A percentile compares a stretch with the other conserved stretches of the same genome.
These are phyloP conservation scores for Chimonanthus salicifolius DNA, from an alignment of 164 flowering plant species.

Conservation along the genomic window DNA sequence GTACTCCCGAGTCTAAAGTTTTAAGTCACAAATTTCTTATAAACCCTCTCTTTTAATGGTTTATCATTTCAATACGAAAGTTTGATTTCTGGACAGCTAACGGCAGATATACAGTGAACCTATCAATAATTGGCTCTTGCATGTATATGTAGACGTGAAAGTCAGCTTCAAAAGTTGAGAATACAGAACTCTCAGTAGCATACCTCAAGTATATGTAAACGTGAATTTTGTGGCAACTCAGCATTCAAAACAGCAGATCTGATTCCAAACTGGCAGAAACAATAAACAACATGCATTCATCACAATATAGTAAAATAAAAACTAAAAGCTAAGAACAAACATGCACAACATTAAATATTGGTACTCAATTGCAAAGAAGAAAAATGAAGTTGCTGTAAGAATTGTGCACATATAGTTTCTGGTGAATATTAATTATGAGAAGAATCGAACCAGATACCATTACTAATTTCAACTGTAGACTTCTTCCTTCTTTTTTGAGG, in stretches of 20 bases:
- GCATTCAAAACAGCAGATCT: conserved; percentile 85
- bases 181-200: neutral
- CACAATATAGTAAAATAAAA: neutral
- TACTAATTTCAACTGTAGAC: neutral
- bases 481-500: too few relatives aligned
- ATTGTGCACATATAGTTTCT: neutral
- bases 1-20: too few relatives aligned
- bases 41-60: too few relatives aligned
- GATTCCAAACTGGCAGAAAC: conserved; percentile 71
- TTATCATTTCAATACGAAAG: too few relatives aligned
- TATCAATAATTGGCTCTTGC: too few relatives aligned
- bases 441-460: neutral
- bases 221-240: conserved; percentile 96
- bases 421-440: neutral
- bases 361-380: neutral
- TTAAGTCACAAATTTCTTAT: too few relatives aligned
- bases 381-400: neutral
- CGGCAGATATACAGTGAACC: too few relatives aligned
- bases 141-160: neutral
- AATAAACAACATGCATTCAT: neutral
- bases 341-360: neutral
- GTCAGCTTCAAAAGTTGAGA: neutral
- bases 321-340: neutral
- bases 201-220: conserved; percentile 95
- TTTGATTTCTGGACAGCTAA: too few relatives aligned